Evolutionary conservation across 106 monocot species (phyloP), one percentile per base, ranked within the genome.

Genomic region (Dendrobium nobile): DNA sequence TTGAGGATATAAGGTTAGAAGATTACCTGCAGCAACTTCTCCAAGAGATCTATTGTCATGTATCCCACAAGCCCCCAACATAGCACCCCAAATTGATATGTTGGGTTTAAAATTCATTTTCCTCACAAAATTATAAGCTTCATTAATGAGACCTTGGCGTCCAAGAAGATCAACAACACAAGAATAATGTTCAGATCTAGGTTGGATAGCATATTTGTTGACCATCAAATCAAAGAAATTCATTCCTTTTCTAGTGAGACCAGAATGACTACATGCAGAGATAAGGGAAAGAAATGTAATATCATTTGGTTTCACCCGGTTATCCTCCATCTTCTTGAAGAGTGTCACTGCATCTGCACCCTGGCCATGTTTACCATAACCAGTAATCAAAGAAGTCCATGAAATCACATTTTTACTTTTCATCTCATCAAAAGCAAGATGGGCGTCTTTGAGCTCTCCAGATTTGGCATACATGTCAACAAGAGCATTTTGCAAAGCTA

Each of bases 381-480:
- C 87, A 70, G 85, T 74, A 76, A 93, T 96, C 70, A 96, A 74
- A 45, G 89, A 91, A 79, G 91, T 96, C 96, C 96, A 96, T 26
- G 93, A 86, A 82, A 93, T 86, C 26, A 93, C 91, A 85, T 93
- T 90, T 84, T 78, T 91, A 19, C 54, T 45, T 72, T 73, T 74
- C 87, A 93, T 91, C 45, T 85, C 90, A 88, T 88, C 81, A 84
- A 96, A 95, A 77, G 85, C 87, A 73, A 26, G 82, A 47, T 73
- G 83, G n/a, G 96, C 93, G 79, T 90, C 87, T 79, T 88, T 31
- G 48, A 96, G 85, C 75, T 88, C 91, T 54, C 96, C 96, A 17
- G 86, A 83, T 79, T 96, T 96, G 4, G 88, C 87, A 81, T 96
- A 96, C 96, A 97, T 92, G 55, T 97, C 89, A 73, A 94, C 84